phyloP scores from a whole-genome alignment of 2,329 filamentous ascomycete species.

The Aspergillus caelatus region DNA sequence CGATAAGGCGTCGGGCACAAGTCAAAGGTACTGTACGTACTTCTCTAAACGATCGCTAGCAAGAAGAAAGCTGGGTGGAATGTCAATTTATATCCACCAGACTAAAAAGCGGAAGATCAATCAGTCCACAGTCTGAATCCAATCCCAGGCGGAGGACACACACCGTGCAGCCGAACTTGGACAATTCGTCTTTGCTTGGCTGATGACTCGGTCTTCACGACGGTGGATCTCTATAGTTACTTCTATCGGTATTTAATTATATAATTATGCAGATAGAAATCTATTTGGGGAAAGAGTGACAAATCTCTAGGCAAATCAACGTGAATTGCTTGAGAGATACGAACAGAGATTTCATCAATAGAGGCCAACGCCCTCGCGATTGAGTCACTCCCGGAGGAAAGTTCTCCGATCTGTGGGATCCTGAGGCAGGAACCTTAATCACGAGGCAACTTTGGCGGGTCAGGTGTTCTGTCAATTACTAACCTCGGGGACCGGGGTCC shows the following conservation, averaged over 20 bases:
- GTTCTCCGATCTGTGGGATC: background rate
- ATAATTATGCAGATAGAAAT: background rate
- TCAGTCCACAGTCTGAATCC: background rate
- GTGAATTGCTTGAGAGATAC: background rate
- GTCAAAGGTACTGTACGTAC: background rate
- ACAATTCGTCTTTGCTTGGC: constrained; percentile 14
- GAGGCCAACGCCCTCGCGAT: background rate
- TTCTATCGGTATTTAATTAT: background rate
- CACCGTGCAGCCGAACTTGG: constrained; percentile 17
- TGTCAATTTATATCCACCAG: constrained; percentile 2
- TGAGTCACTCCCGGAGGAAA: constrained; percentile 3
- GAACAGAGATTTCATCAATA: background rate
- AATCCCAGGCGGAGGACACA: constrained; percentile 2
- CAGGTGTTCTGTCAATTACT: background rate
- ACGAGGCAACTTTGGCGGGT: constrained; percentile 1
- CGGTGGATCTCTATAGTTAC: background rate
- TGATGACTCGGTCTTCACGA: background rate
- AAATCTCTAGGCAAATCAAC: background rate
- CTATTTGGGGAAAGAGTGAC: background rate
- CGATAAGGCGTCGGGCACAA: background rate
- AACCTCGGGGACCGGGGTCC: background rate
- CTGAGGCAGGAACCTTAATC: background rate
- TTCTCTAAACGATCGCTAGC: constrained; percentile 6
- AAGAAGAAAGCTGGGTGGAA: background rate
- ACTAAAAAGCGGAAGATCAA: background rate